Evolutionary conservation across 352 stramenopile genomes (phyloP), one percentile per base, ranked within the genome.

Genomic region (Phytopythium kandeliae): DNA sequence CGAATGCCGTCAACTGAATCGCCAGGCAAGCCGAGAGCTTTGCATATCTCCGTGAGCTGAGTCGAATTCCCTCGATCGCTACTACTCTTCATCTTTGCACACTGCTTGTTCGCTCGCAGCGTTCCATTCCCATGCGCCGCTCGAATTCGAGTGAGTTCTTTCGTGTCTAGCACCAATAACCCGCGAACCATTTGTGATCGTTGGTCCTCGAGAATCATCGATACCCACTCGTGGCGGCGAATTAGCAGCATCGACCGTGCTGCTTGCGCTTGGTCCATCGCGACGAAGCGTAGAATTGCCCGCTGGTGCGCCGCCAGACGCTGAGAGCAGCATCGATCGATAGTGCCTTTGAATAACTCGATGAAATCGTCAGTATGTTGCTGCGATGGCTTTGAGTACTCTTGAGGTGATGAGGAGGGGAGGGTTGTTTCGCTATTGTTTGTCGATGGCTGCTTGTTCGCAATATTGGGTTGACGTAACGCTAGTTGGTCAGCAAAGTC

Each of bases 201-300:
- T 59, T 61, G 70, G 50, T 89, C 78, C 45, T 89, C 74, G 6
- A 59, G 55, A 7, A 57, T 74, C 71, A 86, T 84, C 13, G 58
- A 51, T 41, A 80, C 62, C 78, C 78, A 86, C 21, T 89, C 78
- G 0, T 51, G 16, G 5, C 48, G 36, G 30, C 34, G 34, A 11
- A 24, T 16, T 24, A 41, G 10, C 2, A 17, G 6, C 10, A 25
- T 2, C 16, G 42, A 7, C 0, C 34, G 47, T 13, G 1, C 4
- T 9, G 9, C 4, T 2, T 24, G 33, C 1, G 47, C 33, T 9
- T 53, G 30, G 6, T 43, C 31, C 8, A 11, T 4, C 2, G 33
- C 22, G 12, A 33, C 21, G 11, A n/a, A 26, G 22, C 12, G 47
- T 5, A 53, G 34, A 24, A 53, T 22, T 13, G 24, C 3, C 10